Conservation (phyloP, 495 filamentous ascomycete species). For the Aspergillus leporis region DNA sequence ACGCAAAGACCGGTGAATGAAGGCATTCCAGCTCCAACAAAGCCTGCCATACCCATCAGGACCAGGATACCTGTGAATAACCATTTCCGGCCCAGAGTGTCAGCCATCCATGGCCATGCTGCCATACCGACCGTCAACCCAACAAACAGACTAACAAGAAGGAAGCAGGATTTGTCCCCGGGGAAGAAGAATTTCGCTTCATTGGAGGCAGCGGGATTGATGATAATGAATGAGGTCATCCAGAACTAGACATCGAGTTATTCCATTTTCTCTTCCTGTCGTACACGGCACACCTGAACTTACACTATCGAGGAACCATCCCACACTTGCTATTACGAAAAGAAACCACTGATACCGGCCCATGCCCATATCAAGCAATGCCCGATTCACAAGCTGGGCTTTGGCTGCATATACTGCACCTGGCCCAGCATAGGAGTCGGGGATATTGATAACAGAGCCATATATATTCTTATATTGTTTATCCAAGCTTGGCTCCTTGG, state of each 20-base stretch:
- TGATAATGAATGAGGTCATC: conserved; percentile 25
- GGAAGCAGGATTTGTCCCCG: conserved; percentile 7
- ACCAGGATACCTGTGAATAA: conserved; percentile 30
- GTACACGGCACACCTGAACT: conserved; percentile 11
- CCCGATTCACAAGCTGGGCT: conserved; percentile 49
- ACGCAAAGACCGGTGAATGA: conserved; percentile 24
- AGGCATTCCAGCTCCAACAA: conserved; percentile 30
- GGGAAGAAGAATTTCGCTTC: conserved; percentile 18
- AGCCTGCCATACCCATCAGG: conserved; percentile 25
- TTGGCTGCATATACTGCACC: conserved; percentile 21
- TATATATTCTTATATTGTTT: too few relatives aligned
- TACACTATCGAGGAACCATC: conserved; percentile 58
- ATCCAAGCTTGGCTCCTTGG: too few relatives aligned
- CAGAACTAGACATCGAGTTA: conserved; percentile 40
- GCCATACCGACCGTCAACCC: conserved; percentile 25
- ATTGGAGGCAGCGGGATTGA: conserved; percentile 19
- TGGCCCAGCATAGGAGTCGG: background rate
- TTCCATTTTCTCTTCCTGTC: too few relatives aligned
- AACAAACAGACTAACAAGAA: conserved; percentile 20
- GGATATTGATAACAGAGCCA: too few relatives aligned
- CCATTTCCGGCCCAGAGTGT: conserved; percentile 24
- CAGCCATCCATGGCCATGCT: conserved; percentile 28
- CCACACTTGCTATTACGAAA: conserved; percentile 70
- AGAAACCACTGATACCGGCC: conserved; percentile 76
- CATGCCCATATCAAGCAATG: conserved; percentile 71